Base-by-base conservation (phyloP, 176 grass and related monocot genomes). In the Chrysopogon serrulatus region DNA sequence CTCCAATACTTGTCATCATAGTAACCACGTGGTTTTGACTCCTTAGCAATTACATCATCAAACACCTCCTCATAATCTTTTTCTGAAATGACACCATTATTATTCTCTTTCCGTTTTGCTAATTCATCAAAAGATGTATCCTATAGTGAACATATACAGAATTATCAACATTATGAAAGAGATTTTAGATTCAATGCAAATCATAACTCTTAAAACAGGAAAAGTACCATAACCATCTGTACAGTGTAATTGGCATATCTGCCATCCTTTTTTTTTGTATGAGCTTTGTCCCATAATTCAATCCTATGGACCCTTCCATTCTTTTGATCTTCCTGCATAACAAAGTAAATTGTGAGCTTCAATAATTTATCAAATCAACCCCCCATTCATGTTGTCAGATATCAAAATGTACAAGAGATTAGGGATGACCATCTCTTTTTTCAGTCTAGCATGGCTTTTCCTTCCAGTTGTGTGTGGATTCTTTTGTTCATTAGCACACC, bases 231-330 rank as follows among this genome's bases (percentile, higher is more conserved):
- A 16, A 32, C 13, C 6, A 6, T 63, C 60, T 63, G 12, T 10
- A 63, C 27, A 15, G 12, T 63, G 30, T 63, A 1, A 6, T 63
- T 63, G 16, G 27, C 3, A 32, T 39, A 37, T 21, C 33, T 23
- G 34, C 65, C 65, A 68, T 68, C 17, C 64, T n/a, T n/a, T n/a
- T 67, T 67, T 67, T 67, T 67, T 33, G n/a, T 67, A 67, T 67
- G 64, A 67, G 64, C 32, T 37, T 8, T 15, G 32, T 63, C 60
- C 60, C 27, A 63, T 28, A 63, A 16, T 32, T 63, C 60, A 31
- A 63, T 63, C 28, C 14, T 63, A 24, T 63, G 60, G 4, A 31
- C 60, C 13, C 16, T 63, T 16, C 26, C 13, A 14, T 64, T 64
- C 28, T 28, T 64, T 32, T 32, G 1, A 4, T 64, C 61, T 64